These are phyloP conservation scores for Sesbania bispinosa DNA, from an alignment of 306 rosid genomes.

Conservation along the genomic window DNA sequence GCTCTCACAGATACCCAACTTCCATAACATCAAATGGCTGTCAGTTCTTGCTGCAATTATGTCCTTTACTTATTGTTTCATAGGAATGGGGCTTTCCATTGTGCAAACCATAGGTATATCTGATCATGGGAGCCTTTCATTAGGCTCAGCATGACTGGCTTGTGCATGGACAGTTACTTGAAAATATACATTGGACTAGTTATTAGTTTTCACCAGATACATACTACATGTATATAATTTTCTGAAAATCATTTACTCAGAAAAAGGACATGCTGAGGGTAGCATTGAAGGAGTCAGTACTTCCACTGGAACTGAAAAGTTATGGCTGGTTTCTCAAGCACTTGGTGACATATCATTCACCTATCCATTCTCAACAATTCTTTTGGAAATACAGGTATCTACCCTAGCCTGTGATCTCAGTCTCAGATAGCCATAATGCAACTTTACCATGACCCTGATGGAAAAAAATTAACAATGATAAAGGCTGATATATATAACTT, in stretches of 20 bases:
- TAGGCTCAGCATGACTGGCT: neutral
- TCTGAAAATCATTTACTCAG: slow-evolving; percentile 38
- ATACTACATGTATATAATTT: neutral
- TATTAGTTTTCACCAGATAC: neutral
- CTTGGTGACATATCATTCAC: slow-evolving; percentile 87
- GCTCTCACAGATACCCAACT: slow-evolving; percentile 71
- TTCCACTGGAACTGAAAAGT: slow-evolving; percentile 42
- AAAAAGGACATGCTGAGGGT: slow-evolving; percentile 60
- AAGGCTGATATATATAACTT: slow-evolving; percentile 14
- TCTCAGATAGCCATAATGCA: neutral
- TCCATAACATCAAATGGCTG: slow-evolving; percentile 67
- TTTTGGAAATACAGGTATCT: slow-evolving; percentile 80
- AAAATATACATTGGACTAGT: slow-evolving; percentile 3
- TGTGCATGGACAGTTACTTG: neutral
- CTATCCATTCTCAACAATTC: slow-evolving; percentile 72
- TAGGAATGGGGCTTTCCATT: slow-evolving; percentile 58
- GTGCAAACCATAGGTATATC: slow-evolving; percentile 39
- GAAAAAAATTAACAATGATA: neutral
- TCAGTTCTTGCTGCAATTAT: slow-evolving; percentile 68
- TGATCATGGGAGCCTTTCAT: slow-evolving; percentile 1
- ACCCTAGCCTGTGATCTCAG: neutral
- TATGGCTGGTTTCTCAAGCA: slow-evolving; percentile 71
- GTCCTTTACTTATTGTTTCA: slow-evolving; percentile 65
- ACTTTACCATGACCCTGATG: neutral
- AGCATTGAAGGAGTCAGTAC: slow-evolving; percentile 49